Conservation (phyloP, 75 land plant genomes). For the Selaginella moellendorffii region DNA sequence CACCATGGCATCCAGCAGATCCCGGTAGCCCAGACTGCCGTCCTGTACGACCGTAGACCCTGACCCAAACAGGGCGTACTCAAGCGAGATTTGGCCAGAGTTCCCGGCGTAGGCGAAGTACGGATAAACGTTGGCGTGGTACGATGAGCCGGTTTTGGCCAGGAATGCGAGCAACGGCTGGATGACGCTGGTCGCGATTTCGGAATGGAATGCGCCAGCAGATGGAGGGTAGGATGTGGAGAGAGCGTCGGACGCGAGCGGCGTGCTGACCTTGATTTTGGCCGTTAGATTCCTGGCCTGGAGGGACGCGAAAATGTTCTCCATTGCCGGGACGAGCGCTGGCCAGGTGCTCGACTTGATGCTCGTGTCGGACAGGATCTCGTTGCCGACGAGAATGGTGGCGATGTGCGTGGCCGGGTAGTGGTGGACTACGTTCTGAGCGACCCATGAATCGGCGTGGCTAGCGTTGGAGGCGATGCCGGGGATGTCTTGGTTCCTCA, state of each 20-base stretch:
- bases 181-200: not conserved
- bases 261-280: not conserved
- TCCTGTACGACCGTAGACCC: not conserved
- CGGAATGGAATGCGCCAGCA: not conserved
- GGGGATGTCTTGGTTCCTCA: conserved; percentile 32
- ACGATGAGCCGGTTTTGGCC: not conserved
- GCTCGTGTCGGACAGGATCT: not conserved
- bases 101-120: conserved; percentile 2
- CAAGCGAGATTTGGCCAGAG: not conserved
- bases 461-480: not conserved
- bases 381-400: not conserved
- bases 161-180: not conserved
- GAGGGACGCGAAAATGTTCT: not conserved
- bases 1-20: conserved; percentile 2
- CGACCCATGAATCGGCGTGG: not conserved
- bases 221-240: conserved; percentile 6
- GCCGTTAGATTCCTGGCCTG: not conserved
- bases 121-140: conserved; percentile 3
- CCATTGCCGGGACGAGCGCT: conserved; percentile 1
- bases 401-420: not conserved
- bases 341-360: not conserved
- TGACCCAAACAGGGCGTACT: not conserved
- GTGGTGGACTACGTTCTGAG: not conserved
- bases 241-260: not conserved
- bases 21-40: not conserved